Evolutionary conservation across 2,329 filamentous ascomycete genomes (phyloP).

Genomic region (Aureobasidium musti): DNA sequence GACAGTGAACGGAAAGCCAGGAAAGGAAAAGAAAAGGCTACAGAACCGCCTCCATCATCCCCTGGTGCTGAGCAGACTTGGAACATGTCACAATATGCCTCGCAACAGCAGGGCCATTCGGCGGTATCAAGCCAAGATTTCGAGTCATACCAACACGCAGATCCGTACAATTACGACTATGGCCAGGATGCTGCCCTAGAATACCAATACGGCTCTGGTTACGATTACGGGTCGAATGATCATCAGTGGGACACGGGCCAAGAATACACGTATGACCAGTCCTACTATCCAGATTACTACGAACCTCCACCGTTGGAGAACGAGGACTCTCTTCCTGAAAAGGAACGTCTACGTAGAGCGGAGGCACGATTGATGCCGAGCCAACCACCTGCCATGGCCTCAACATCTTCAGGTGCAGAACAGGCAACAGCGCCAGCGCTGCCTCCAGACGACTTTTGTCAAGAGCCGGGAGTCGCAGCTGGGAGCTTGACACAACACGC

Average conservation of each 20-base stretch:
- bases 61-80: not conserved
- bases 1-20: constrained; percentile 66
- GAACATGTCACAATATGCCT: not conserved
- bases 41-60: not conserved
- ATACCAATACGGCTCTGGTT: constrained; percentile 1
- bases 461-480: not conserved
- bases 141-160: not conserved
- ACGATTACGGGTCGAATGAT: constrained; percentile 11
- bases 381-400: constrained; percentile 59
- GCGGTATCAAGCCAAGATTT: not conserved
- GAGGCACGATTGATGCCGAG: constrained; percentile 81
- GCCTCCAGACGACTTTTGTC: constrained; percentile 32
- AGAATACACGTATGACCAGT: constrained; percentile 26
- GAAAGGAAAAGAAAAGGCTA: constrained; percentile 38
- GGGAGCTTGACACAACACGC: not conserved
- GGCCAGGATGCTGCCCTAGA: not conserved
- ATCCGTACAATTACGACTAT: constrained; percentile 9
- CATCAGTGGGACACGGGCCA: constrained; percentile 24
- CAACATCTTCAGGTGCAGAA: constrained; percentile 14
- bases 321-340: constrained; percentile 71
- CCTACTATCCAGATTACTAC: constrained; percentile 48
- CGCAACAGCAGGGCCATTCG: constrained; percentile 11
- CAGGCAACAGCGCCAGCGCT: constrained; percentile 22
- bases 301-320: constrained; percentile 59
- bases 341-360: constrained; percentile 74